phyloP scores from a whole-genome alignment of 495 filamentous ascomycete genomes.

The Talaromyces proteolyticus region DNA sequence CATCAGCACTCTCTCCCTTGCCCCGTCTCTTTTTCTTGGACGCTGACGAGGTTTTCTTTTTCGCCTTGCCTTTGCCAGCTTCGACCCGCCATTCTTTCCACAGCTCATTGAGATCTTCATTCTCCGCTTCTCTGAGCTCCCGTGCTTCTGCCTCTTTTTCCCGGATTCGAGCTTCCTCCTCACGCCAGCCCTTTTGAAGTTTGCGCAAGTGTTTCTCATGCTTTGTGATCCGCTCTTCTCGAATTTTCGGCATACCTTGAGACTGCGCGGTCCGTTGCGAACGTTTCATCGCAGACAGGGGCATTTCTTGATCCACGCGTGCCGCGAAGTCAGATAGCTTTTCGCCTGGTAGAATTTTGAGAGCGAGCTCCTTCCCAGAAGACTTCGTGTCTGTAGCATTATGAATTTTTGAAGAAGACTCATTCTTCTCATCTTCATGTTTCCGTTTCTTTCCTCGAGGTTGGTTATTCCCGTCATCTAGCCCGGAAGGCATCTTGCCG shows the following conservation, averaged over 20 bases:
- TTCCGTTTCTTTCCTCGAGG: slow-evolving; percentile 46
- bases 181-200: slow-evolving; percentile 75
- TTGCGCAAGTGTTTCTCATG: slow-evolving; percentile 79
- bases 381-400: too few relatives aligned
- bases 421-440: slow-evolving; percentile 14
- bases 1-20: slow-evolving; percentile 33
- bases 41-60: slow-evolving; percentile 44
- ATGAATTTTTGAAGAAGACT: slow-evolving; percentile 5
- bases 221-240: slow-evolving; percentile 59
- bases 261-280: slow-evolving; percentile 16
- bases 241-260: slow-evolving; percentile 30
- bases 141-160: slow-evolving; percentile 59
- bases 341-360: slow-evolving; percentile 77
- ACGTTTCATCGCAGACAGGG: slow-evolving; percentile 56
- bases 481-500: slow-evolving; percentile 48
- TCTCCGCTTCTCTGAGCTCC: slow-evolving; percentile 48
- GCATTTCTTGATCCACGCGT: slow-evolving; percentile 81
- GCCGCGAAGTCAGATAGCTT: slow-evolving; percentile 73
- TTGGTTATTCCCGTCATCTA: slow-evolving; percentile 58
- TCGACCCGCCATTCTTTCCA: slow-evolving; percentile 45
- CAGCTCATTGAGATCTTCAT: slow-evolving; percentile 43
- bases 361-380: slow-evolving; percentile 23
- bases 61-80: slow-evolving; percentile 44
- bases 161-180: slow-evolving; percentile 61
- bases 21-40: slow-evolving; percentile 27